Evolutionary conservation across 768 basidiomycete genomes (phyloP).

Genomic region (Filobasidium floriforme): DNA sequence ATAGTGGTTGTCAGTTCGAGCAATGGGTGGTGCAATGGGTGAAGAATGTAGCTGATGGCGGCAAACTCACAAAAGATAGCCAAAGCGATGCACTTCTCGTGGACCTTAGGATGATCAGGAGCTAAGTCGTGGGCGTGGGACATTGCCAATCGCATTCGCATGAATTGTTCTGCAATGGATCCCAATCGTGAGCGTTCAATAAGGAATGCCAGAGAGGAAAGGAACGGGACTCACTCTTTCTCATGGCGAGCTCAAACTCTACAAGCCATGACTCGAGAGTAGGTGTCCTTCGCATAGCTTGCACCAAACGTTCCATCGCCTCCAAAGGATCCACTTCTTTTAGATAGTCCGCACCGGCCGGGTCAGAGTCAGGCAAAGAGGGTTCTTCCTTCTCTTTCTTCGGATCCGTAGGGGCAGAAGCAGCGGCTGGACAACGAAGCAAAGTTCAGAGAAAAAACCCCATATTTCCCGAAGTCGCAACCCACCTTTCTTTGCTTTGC

Average conservation of each 20-base stretch:
- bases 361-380: slow-evolving; percentile 20
- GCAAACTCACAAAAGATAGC: not conserved
- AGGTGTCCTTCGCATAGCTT: not conserved
- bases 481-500: slow-evolving; percentile 25
- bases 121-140: slow-evolving; percentile 1
- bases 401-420: slow-evolving; percentile 11
- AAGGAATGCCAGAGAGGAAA: no score
- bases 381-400: slow-evolving; percentile 25
- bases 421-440: not conserved
- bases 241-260: slow-evolving; percentile 17
- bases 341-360: slow-evolving; percentile 15
- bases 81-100: slow-evolving; percentile 12
- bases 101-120: slow-evolving; percentile 14
- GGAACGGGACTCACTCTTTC: slow-evolving; percentile 6
- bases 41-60: not conserved
- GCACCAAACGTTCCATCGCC: slow-evolving; percentile 11
- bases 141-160: slow-evolving; percentile 13
- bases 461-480: not conserved
- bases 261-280: not conserved
- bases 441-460: not conserved
- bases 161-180: not conserved
- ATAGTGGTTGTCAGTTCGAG: not conserved
- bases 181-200: no score
- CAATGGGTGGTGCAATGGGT: not conserved
- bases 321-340: slow-evolving; percentile 23